phyloP scores from a whole-genome alignment of 1,284 basidiomycete species.

The Ustilago curta region DNA sequence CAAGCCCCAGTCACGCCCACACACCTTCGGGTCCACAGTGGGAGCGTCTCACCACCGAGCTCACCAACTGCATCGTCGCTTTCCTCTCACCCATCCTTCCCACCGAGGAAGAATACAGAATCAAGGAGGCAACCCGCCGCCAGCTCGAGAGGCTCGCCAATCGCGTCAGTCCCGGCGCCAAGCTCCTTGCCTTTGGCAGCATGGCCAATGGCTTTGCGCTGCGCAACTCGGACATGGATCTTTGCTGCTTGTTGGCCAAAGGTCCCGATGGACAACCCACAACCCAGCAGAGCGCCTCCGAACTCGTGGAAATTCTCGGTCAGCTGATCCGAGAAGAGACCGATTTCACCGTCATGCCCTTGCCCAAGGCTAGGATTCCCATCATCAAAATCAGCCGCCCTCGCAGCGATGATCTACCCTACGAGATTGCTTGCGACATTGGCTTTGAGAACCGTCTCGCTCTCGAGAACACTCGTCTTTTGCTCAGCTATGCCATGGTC shows the following conservation, averaged over 20 bases:
- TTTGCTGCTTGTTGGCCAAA: slow-evolving; percentile 84
- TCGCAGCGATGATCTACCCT: slow-evolving; percentile 81
- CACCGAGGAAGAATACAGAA: slow-evolving; percentile 68
- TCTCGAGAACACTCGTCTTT: slow-evolving; percentile 92
- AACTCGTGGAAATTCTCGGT: slow-evolving; percentile 93
- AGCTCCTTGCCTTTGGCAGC: slow-evolving; percentile 87
- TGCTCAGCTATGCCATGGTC: slow-evolving; percentile 97
- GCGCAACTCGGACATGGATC: slow-evolving; percentile 97
- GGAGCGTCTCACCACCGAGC: slow-evolving; percentile 65
- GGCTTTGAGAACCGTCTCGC: slow-evolving; percentile 97
- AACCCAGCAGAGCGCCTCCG: slow-evolving; percentile 74
- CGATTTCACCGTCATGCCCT: slow-evolving; percentile 94
- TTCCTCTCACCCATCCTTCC: slow-evolving; percentile 67
- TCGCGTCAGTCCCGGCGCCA: slow-evolving; percentile 90
- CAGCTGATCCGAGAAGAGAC: slow-evolving; percentile 95
- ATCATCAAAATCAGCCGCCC: slow-evolving; percentile 95
- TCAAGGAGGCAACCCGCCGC: slow-evolving; percentile 93
- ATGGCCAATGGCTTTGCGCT: slow-evolving; percentile 94
- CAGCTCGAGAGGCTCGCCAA: slow-evolving; percentile 92
- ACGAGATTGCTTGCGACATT: slow-evolving; percentile 89
- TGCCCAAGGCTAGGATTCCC: slow-evolving; percentile 96
- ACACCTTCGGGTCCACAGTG: slow-evolving; percentile 32
- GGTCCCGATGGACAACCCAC: slow-evolving; percentile 29
- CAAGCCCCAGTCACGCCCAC: slow-evolving; percentile 30
- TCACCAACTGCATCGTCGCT: slow-evolving; percentile 65